Evolutionary conservation across 495 filamentous ascomycete species (phyloP).

Genomic region (Eremomyces bilateralis): DNA sequence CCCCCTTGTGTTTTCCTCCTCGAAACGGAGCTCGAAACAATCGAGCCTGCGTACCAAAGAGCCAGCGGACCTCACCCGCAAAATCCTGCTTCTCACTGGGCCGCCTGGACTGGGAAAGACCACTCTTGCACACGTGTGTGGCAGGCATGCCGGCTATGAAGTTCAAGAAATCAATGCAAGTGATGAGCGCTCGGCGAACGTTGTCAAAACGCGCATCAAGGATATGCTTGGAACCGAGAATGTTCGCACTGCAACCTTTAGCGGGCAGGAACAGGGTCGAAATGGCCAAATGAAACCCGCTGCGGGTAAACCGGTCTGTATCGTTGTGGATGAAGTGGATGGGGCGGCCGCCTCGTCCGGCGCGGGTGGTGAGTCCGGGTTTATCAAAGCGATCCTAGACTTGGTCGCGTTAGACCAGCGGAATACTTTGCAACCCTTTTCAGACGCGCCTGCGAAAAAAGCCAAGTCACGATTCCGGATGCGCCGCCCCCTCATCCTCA

Average conservation of each 20-base stretch:
- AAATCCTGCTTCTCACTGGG: conserved; percentile 74
- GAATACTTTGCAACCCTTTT: conserved; percentile 26
- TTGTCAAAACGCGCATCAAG: conserved; percentile 74
- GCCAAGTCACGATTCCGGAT: conserved; percentile 58
- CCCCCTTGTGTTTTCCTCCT: conserved; percentile 65
- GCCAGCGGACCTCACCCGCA: conserved; percentile 32
- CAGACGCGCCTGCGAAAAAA: conserved; percentile 23
- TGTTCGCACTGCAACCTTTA: conserved; percentile 48
- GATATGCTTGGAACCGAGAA: conserved; percentile 82
- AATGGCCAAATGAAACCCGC: conserved; percentile 16
- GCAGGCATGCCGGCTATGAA: conserved; percentile 84
- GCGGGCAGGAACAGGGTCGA: conserved; percentile 30
- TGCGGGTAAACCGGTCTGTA: conserved; percentile 69
- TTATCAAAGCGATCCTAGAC: conserved; percentile 86
- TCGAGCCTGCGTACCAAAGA: conserved; percentile 3
- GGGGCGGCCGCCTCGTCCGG: conserved; percentile 46
- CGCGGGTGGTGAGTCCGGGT: conserved; percentile 63
- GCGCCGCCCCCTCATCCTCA: conserved; percentile 69
- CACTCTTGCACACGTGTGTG: conserved; percentile 88
- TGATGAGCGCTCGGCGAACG: conserved; percentile 51
- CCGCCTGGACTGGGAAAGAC: conserved; percentile 92
- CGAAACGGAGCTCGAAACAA: conserved; percentile 31
- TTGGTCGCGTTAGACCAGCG: conserved; percentile 68
- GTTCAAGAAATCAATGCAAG: conserved; percentile 77
- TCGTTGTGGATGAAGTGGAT: conserved; percentile 92